A percentile compares a stretch with the other conserved stretches of the same genome.
phyloP scores from a whole-genome alignment of 2,329 filamentous ascomycete species.

The Pestalotiopsis sp. region DNA sequence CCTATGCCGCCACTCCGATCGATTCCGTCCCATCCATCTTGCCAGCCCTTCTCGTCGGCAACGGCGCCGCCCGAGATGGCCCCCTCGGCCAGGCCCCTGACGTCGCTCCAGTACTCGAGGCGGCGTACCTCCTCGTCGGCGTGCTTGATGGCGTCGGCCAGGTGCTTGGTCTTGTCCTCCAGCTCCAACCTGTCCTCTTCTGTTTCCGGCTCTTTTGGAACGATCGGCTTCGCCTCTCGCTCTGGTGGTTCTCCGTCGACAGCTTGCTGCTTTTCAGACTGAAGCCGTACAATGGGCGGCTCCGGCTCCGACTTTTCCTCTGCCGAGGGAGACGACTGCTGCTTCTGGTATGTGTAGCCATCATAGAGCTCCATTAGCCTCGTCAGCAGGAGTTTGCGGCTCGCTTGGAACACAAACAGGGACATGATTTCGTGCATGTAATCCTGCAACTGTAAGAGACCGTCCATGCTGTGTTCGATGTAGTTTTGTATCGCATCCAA shows the following conservation, averaged over 20 bases:
- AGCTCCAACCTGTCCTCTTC: slow-evolving; percentile 20
- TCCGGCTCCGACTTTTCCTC: slow-evolving; percentile 26
- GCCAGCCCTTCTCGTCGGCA: slow-evolving; percentile 45
- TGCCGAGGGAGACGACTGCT: slow-evolving; percentile 22
- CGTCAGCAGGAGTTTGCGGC: slow-evolving; percentile 74
- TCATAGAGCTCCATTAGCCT: slow-evolving; percentile 69
- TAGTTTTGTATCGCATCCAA: slow-evolving; percentile 82
- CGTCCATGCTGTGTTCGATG: slow-evolving; percentile 73
- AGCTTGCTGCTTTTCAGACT: not conserved
- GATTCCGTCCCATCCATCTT: slow-evolving; percentile 48
- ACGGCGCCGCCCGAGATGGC: slow-evolving; percentile 50
- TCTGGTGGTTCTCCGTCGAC: not conserved
- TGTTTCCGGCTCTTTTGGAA: not conserved
- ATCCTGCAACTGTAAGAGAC: slow-evolving; percentile 74
- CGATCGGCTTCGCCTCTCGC: not conserved
- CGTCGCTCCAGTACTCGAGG: slow-evolving; percentile 87
- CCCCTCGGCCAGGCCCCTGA: slow-evolving; percentile 66
- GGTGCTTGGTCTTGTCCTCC: slow-evolving; percentile 59
- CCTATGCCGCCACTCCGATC: slow-evolving; percentile 13
- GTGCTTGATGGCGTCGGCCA: slow-evolving; percentile 74
- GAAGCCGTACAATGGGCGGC: not conserved
- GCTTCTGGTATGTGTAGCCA: slow-evolving; percentile 26
- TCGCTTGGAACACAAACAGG: slow-evolving; percentile 86
- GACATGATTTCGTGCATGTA: slow-evolving; percentile 86
- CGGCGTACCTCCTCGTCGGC: slow-evolving; percentile 80